Conservation (phyloP, 768 basidiomycete species). For the Tulasnella sp. region DNA sequence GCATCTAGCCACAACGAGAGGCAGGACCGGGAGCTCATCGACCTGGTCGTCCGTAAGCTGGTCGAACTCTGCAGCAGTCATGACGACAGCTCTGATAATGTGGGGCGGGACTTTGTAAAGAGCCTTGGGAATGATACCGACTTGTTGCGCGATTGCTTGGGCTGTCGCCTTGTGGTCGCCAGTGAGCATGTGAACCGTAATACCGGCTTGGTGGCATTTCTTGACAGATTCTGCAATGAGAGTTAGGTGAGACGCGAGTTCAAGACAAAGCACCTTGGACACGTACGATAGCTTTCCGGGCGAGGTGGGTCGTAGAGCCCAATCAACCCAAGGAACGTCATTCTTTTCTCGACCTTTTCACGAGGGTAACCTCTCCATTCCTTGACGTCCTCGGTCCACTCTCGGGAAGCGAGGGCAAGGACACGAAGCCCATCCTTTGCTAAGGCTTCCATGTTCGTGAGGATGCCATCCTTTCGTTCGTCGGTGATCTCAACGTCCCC, state of each 20-base stretch:
- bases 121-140: constrained; percentile 45
- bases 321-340: constrained; percentile 32
- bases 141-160: constrained; percentile 53
- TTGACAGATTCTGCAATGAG: constrained; percentile 31
- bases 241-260: not conserved
- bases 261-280: not conserved
- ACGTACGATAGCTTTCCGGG: not conserved
- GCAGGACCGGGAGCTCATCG: constrained; percentile 2
- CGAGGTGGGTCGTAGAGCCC: constrained; percentile 17
- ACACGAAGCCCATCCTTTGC: constrained; percentile 53
- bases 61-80: constrained; percentile 19
- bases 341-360: constrained; percentile 25
- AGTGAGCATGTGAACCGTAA: constrained; percentile 28
- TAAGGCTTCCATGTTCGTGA: constrained; percentile 35
- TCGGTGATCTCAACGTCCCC: constrained; percentile 13
- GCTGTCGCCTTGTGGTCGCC: constrained; percentile 55
- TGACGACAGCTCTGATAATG: constrained; percentile 7
- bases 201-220: constrained; percentile 17
- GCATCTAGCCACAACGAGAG: constrained; percentile 48
- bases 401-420: constrained; percentile 38
- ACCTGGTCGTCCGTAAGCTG: constrained; percentile 17
- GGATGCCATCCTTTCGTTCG: constrained; percentile 5
- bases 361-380: constrained; percentile 11
- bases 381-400: not conserved
- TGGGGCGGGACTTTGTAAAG: constrained; percentile 5